These are phyloP conservation scores for Cryoendolithus antarcticus DNA, from an alignment of 2,329 filamentous ascomycete genomes.

Conservation along the genomic window DNA sequence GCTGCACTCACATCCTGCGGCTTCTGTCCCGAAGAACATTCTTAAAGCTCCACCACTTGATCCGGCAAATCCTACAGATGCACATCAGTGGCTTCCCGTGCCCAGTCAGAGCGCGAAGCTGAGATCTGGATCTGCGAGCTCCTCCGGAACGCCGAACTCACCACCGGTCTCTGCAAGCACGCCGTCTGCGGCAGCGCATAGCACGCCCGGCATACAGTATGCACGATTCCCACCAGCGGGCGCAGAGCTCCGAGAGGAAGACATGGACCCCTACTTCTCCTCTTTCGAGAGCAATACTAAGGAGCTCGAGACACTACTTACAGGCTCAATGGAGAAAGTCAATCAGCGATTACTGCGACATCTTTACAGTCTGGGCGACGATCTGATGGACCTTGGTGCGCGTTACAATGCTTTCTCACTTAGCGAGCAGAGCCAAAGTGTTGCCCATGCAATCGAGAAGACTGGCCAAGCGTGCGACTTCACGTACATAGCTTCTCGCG, in stretches of 20 bases:
- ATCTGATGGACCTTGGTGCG: slow-evolving; percentile 88
- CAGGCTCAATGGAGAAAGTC: slow-evolving; percentile 91
- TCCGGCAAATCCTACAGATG: slow-evolving; percentile 79
- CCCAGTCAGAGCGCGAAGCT: slow-evolving; percentile 79
- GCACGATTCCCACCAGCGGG: slow-evolving; percentile 73
- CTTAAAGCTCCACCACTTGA: slow-evolving; percentile 92
- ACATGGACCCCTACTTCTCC: slow-evolving; percentile 91
- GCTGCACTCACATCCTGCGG: slow-evolving; percentile 78
- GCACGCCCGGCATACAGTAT: slow-evolving; percentile 51
- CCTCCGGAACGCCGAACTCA: slow-evolving; percentile 42
- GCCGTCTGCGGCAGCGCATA: slow-evolving; percentile 44
- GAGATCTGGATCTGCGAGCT: slow-evolving; percentile 41
- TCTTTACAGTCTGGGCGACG: slow-evolving; percentile 67
- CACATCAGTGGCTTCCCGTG: slow-evolving; percentile 76
- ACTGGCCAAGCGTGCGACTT: slow-evolving; percentile 90
- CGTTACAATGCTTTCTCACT: slow-evolving; percentile 93
- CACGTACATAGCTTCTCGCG: slow-evolving; percentile 90
- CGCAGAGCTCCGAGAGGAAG: slow-evolving; percentile 67
- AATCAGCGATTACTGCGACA: slow-evolving; percentile 83
- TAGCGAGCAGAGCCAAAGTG: slow-evolving; percentile 76
- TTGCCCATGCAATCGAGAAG: slow-evolving; percentile 86
- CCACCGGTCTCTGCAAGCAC: slow-evolving; percentile 38
- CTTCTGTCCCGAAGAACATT: slow-evolving; percentile 85
- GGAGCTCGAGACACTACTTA: slow-evolving; percentile 76
- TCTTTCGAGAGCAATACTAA: slow-evolving; percentile 86